Base-by-base conservation (phyloP, 495 filamentous ascomycete species). In the Neurospora pannonica region DNA sequence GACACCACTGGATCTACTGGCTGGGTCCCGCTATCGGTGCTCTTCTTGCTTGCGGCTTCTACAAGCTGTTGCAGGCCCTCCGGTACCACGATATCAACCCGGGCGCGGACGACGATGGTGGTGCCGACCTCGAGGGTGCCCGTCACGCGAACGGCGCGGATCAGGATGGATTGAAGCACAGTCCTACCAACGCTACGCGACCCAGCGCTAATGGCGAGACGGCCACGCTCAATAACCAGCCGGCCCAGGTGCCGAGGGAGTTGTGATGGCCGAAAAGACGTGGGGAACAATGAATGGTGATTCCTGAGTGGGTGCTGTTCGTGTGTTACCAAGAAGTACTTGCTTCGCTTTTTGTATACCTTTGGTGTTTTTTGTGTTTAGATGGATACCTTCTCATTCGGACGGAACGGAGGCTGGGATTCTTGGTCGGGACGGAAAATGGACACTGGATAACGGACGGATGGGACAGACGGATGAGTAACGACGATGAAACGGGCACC, bases 51-150 rank as follows among this genome's bases (percentile, higher is more conserved):
- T 88, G 85, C 0, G 88, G 84, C 5, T 91, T 95, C 78, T 95
- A 92, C 78, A 84, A 84, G 39, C 78, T 93, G 71, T 85, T 94
- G 72, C 89, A 92, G 76, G 76, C 84, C 3, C 85, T 95, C 54
- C 88, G 91, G 76, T 97, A 93, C 81, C 89, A 94, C 81, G 90
- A 89, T 17, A 92, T 90, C 74, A 97, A 97, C 62, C 81, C 83
- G 0, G 81, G 82, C 8, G 82, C 82, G 72, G 84, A 86, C 48
- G 28, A 4, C 54, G 24, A 31, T 9, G 54, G 54, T 34, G 76
- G 73, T 73, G 74, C 71, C 28, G 79, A 81, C 46, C 15, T 72
- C 3, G 79, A 79, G 76, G 21, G 48, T 60, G 48, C 5, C 2
- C 48, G 21, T 6, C 42, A 60, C 48, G 11, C 19, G 42, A 9